These are phyloP conservation scores for Sanghuangporus sanghuang DNA, from an alignment of 1,284 basidiomycete species.

Conservation along the genomic window DNA sequence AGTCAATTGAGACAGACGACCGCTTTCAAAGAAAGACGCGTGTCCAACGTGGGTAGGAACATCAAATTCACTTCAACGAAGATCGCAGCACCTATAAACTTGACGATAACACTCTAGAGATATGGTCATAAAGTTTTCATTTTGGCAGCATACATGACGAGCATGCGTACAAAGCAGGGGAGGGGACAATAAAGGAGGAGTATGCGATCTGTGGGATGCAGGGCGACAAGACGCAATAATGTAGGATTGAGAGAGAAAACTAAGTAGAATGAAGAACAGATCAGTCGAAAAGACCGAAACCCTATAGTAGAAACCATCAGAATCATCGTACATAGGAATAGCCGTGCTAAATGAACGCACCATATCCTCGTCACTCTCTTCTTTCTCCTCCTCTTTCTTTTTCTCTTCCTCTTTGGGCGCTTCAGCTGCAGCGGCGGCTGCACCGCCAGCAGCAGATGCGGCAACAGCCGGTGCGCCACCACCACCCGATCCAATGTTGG, in stretches of 20 bases:
- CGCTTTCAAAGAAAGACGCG: too few relatives aligned
- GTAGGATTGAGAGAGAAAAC: neutral
- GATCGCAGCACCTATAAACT: too few relatives aligned
- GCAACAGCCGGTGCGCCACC: slow-evolving; percentile 60
- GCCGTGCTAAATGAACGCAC: slow-evolving; percentile 39
- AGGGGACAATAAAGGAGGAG: neutral
- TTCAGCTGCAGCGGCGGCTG: slow-evolving; percentile 56
- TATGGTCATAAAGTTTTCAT: neutral
- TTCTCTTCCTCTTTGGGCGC: slow-evolving; percentile 63
- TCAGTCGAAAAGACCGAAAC: slow-evolving; percentile 81
- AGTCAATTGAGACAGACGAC: too few relatives aligned
- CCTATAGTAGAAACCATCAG: slow-evolving; percentile 34
- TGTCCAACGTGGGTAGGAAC: too few relatives aligned
- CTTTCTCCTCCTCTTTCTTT: slow-evolving; percentile 79
- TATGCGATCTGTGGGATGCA: neutral
- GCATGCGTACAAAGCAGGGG: neutral
- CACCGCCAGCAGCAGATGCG: slow-evolving; percentile 54
- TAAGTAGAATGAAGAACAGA: neutral
- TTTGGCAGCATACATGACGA: neutral
- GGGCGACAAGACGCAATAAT: neutral
- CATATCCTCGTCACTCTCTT: slow-evolving; percentile 91
- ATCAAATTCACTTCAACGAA: too few relatives aligned
- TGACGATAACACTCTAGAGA: too few relatives aligned
- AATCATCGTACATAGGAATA: neutral
- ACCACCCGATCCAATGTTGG: slow-evolving; percentile 84